Percentiles rank a stretch among this genome's conserved stretches.
These are phyloP conservation scores for Glycyrrhiza uralensis DNA, from an alignment of 306 rosid species.

Conservation along the genomic window DNA sequence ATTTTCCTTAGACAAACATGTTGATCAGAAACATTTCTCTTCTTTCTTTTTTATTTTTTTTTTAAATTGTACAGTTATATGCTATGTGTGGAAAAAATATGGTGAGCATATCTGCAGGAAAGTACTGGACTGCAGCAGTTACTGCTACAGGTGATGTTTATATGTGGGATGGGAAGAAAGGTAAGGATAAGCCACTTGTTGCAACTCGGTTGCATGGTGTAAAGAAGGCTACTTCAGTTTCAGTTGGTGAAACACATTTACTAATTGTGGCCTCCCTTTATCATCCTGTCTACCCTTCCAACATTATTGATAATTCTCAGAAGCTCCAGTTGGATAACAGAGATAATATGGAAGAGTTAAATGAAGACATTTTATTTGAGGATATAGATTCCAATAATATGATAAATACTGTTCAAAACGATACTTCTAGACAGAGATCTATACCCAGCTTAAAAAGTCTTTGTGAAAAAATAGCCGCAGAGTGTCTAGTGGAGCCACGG, in stretches of 20 bases:
- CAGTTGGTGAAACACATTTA: slow-evolving; percentile 92
- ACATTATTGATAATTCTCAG: slow-evolving; percentile 36
- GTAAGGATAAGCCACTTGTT: slow-evolving; percentile 73
- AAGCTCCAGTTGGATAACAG: slow-evolving; percentile 33
- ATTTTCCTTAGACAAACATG: background rate
- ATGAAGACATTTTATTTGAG: slow-evolving; percentile 62
- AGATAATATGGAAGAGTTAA: slow-evolving; percentile 55
- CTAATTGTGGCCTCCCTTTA: slow-evolving; percentile 75
- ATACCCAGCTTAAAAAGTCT: slow-evolving; percentile 81
- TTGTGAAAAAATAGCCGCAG: slow-evolving; percentile 86
- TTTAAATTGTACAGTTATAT: slow-evolving; percentile 46
- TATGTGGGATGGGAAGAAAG: slow-evolving; percentile 91
- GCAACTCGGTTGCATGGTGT: slow-evolving; percentile 73
- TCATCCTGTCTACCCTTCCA: slow-evolving; percentile 65
- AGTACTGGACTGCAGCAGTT: slow-evolving; percentile 86
- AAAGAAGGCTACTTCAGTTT: slow-evolving; percentile 82
- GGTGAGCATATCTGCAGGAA: slow-evolving; percentile 80
- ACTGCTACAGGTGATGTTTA: slow-evolving; percentile 88
- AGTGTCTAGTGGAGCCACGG: slow-evolving; percentile 88
- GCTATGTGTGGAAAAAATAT: slow-evolving; percentile 66
- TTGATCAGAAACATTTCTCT: background rate
- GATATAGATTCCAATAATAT: slow-evolving; percentile 46
- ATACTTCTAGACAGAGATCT: slow-evolving; percentile 35
- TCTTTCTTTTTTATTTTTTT: background rate
- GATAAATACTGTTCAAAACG: slow-evolving; percentile 29